A percentile compares a stretch with the other conserved stretches of the same genome.
These are phyloP conservation scores for Fraxinus floribunda DNA, from an alignment of 305 asterid species.

Conservation along the genomic window DNA sequence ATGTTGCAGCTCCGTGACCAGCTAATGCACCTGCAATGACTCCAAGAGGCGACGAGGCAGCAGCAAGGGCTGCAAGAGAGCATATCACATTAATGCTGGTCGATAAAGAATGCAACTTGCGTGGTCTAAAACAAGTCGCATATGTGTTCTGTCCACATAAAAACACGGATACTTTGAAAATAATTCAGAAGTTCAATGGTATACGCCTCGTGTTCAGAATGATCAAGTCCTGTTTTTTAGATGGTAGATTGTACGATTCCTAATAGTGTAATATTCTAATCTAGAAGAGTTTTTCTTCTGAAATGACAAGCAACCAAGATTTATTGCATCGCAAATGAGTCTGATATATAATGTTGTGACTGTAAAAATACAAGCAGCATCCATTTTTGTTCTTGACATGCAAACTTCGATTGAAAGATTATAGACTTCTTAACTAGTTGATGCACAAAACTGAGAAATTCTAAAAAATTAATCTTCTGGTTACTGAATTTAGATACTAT, in stretches of 20 bases:
- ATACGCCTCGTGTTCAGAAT: neutral
- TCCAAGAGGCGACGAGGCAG: conserved; percentile 98
- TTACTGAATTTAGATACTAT: neutral
- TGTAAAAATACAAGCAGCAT: neutral
- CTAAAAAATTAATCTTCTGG: neutral
- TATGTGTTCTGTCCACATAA: neutral
- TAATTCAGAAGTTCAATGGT: neutral
- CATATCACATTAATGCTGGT: conserved; percentile 17
- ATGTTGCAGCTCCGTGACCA: conserved; percentile 89
- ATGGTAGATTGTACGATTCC: neutral
- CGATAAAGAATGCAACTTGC: neutral
- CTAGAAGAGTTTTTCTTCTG: neutral
- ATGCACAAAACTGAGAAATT: neutral
- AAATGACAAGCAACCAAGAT: neutral
- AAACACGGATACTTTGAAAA: neutral
- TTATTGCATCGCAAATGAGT: neutral
- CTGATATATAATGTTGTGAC: neutral
- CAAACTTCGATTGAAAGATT: neutral
- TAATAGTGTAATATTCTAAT: neutral
- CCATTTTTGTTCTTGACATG: neutral
- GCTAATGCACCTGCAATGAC: conserved; percentile 95
- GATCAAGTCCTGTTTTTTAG: neutral
- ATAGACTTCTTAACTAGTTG: neutral
- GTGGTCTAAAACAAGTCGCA: neutral
- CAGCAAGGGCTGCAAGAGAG: conserved; percentile 62